Evolutionary conservation across 257 asterid genomes (phyloP), one percentile per base, ranked within the genome.

Genomic region (Linderniella brevidens): DNA sequence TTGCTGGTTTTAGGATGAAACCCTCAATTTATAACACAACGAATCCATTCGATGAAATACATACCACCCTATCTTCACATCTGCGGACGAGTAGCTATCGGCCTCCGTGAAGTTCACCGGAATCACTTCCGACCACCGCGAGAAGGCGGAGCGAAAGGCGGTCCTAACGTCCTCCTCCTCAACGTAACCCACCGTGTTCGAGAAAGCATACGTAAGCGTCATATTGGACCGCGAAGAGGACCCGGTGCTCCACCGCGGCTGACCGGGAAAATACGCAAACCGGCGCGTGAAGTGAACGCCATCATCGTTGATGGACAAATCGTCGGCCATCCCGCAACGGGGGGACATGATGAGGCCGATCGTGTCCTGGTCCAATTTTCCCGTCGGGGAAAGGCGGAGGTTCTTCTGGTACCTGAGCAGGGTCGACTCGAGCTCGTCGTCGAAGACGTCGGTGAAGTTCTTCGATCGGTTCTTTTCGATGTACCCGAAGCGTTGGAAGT

Each of bases 111-210:
- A 87, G 47, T 68, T 76, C 62, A 84, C 92, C 14, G 97, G 97
- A 16, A 87, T 87, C 71, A 67, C 92, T 13, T 68, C 73, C 13
- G 92, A 71, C 97, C 95, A 87, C 70, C 95, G 70, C n/a, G 65
- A 48, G 49, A 87, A 87, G 5, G 95, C 72, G 0, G 76, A 55
- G 8, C 19, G 19, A 18, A 87, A 71, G 5, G 60, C 79, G 8
- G 69, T 13, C 54, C 13, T 51, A 7, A 83, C 50, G 3, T 66
- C 90, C 15, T 67, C 13, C 9, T 3, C 3, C 7, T 17, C 48
- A 54, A 87, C 54, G 50, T 78, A 78, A 17, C 65, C 76, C 44
- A 83, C 68, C 69, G 20, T 54, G 46, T 74, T 8, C 19, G n/a
- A 76, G 58, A 87, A 76, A 15, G 86, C 92, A 58, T 87, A 87